phyloP scores from a whole-genome alignment of 441 rosid genomes.

The Populus hybrid region DNA sequence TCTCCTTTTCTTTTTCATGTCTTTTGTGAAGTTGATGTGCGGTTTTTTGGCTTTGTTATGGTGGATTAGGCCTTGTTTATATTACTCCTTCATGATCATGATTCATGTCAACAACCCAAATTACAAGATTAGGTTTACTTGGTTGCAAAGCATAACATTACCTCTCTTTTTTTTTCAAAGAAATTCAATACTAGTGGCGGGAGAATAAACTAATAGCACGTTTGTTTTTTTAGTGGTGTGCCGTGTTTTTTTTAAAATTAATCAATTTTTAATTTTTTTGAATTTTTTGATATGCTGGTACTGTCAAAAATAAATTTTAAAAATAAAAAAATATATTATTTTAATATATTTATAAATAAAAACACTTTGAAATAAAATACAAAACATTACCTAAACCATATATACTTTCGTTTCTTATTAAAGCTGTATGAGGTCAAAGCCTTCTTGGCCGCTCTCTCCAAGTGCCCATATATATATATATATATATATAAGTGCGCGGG shows the following conservation, averaged over 20 bases:
- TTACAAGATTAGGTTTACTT: conserved; percentile 17
- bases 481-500: too few relatives aligned
- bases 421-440: conserved; percentile 23
- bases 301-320: too few relatives aligned
- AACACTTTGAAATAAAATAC: too few relatives aligned
- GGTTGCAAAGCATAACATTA: background rate
- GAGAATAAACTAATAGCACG: too few relatives aligned
- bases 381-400: background rate
- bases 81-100: background rate
- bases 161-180: too few relatives aligned
- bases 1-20: too few relatives aligned
- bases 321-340: background rate
- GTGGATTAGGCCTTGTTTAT: background rate
- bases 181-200: too few relatives aligned
- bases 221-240: too few relatives aligned
- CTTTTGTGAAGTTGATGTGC: background rate
- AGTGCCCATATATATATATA: background rate
- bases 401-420: conserved; percentile 1
- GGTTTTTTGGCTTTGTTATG: background rate
- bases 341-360: background rate
- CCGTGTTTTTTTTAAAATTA: too few relatives aligned
- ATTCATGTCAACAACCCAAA: conserved; percentile 3
- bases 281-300: too few relatives aligned
- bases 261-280: too few relatives aligned
- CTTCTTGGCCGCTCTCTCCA: background rate